These are phyloP conservation scores for Solanum pinnatisectum DNA, from an alignment of 257 asterid species.

Conservation along the genomic window DNA sequence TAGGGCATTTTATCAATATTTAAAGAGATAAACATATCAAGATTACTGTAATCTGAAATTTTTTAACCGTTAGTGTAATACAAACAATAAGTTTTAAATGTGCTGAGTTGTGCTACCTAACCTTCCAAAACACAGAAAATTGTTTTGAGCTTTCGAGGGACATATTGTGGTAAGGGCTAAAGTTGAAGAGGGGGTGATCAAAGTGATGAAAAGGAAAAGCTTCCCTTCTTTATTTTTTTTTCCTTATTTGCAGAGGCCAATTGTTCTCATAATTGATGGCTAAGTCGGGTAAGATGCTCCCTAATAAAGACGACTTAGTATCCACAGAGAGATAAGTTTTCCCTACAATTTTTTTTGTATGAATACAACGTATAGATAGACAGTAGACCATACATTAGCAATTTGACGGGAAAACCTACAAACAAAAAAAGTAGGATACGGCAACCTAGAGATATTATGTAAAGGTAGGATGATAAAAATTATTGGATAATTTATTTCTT, in stretches of 20 bases:
- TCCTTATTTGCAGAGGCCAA: not conserved
- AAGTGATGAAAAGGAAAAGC: not conserved
- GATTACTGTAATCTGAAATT: not conserved
- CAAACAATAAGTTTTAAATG: not conserved
- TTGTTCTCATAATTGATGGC: not conserved
- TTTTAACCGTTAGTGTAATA: not conserved
- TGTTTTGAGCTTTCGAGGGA: not conserved
- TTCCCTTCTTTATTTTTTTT: not conserved
- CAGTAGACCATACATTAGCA: not conserved
- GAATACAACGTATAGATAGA: not conserved
- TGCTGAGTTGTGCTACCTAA: not conserved
- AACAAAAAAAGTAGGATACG: not conserved
- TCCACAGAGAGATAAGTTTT: not conserved
- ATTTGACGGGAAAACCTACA: not conserved
- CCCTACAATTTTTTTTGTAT: not conserved
- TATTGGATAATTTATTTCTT: not conserved
- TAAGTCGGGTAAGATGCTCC: not conserved
- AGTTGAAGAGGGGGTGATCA: not conserved
- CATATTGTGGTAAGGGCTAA: not conserved
- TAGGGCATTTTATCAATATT: not conserved
- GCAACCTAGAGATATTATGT: not conserved
- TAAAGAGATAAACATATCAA: not conserved
- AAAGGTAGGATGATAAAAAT: not conserved
- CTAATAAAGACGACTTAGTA: too few species aligned
- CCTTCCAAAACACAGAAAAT: not conserved